A percentile compares a stretch with the other conserved stretches of the same genome.
These are phyloP conservation scores for Novymonas esmeraldas DNA, from an alignment of 208 protist species.

Conservation along the genomic window DNA sequence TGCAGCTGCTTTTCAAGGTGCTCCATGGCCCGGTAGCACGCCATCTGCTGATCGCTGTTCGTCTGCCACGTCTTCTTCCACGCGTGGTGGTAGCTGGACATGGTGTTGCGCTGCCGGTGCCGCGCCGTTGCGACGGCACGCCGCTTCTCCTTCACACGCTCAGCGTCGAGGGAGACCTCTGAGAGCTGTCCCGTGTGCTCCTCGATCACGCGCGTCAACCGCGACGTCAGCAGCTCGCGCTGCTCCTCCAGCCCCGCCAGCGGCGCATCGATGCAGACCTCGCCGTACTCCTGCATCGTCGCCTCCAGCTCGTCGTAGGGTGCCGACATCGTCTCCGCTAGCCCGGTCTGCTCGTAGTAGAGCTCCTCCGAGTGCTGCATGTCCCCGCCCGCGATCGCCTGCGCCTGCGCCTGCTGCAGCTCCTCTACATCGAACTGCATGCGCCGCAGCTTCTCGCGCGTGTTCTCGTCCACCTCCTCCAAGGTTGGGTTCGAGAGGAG, in stretches of 20 bases:
- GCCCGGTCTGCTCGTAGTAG: conserved; percentile 76
- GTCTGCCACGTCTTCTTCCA: conserved; percentile 56
- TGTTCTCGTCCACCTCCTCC: conserved; percentile 44
- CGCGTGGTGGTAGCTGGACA: conserved; percentile 38
- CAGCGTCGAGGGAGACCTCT: conserved; percentile 43
- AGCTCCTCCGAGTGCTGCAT: conserved; percentile 82
- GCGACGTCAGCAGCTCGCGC: conserved; percentile 26
- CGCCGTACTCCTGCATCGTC: conserved; percentile 42
- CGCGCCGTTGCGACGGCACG: conserved; percentile 37
- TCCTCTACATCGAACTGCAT: conserved; percentile 76
- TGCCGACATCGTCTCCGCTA: conserved; percentile 64
- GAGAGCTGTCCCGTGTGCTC: conserved; percentile 9
- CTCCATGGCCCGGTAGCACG: conserved; percentile 69
- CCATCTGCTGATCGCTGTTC: conserved; percentile 69
- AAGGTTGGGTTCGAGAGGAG: conserved; percentile 40
- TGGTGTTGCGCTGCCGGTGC: conserved; percentile 34
- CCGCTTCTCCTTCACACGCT: conserved; percentile 34
- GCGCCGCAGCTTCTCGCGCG: conserved; percentile 68
- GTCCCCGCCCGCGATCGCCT: conserved; percentile 78
- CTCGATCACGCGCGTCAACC: conserved; percentile 15
- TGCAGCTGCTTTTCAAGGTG: conserved; percentile 68
- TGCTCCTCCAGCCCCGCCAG: conserved; percentile 31
- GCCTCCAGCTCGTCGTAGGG: conserved; percentile 64
- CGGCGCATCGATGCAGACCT: conserved; percentile 33
- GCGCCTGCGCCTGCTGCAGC: conserved; percentile 72